Evolutionary conservation across 257 asterid genomes (phyloP).

Genomic region (Dorcoceras hygrometricum): DNA sequence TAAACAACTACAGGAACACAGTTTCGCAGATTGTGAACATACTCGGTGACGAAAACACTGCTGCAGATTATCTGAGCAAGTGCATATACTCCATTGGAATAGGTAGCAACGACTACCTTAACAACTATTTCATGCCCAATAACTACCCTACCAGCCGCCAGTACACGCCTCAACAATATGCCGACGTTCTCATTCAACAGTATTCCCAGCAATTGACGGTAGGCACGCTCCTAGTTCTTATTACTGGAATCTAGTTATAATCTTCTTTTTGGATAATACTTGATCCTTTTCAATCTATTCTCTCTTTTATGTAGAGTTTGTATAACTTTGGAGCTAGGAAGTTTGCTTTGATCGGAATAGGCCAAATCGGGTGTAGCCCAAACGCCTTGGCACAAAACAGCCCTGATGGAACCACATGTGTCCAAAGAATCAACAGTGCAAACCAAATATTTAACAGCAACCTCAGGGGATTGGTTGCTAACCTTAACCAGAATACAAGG

Average conservation of each 20-base stretch:
- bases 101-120: constrained; percentile 54
- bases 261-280: not conserved
- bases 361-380: constrained; percentile 27
- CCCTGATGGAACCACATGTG: constrained; percentile 24
- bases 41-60: constrained; percentile 36
- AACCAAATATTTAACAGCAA: constrained; percentile 17
- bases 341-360: constrained; percentile 21
- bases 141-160: constrained; percentile 37
- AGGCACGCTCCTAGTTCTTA: not conserved
- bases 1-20: not conserved
- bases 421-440: constrained; percentile 18
- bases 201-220: constrained; percentile 39
- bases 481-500: constrained; percentile 19
- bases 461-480: constrained; percentile 24
- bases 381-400: not conserved
- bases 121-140: constrained; percentile 50
- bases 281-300: not conserved
- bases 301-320: constrained; percentile 7
- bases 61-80: constrained; percentile 40
- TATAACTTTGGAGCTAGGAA: constrained; percentile 28
- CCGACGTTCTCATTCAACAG: constrained; percentile 38
- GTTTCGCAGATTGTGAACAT: constrained; percentile 20
- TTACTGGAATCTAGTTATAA: not conserved
- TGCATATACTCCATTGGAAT: constrained; percentile 42
- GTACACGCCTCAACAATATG: constrained; percentile 37